These are phyloP conservation scores for Neofusicoccum laricinum DNA, from an alignment of 2,329 filamentous ascomycete species.

Conservation along the genomic window DNA sequence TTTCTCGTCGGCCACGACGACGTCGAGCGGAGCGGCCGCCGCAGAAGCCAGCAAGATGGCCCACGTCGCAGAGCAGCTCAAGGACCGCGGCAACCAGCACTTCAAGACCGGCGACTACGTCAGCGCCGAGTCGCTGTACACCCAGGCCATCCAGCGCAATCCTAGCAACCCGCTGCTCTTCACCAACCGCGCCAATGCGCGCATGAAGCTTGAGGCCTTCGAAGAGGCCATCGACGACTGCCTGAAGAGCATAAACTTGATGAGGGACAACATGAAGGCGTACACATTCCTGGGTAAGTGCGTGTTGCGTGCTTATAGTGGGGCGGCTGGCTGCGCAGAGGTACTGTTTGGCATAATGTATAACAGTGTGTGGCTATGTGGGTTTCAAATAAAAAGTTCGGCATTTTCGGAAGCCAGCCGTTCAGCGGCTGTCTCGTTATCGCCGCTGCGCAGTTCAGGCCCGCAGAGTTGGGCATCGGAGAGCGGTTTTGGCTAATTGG, in stretches of 20 bases:
- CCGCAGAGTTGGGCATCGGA: not conserved
- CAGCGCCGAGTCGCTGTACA: slow-evolving; percentile 67
- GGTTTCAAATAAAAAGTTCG: not conserved
- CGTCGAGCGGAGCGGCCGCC: not conserved
- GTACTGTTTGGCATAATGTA: no score
- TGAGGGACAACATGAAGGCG: slow-evolving; percentile 71
- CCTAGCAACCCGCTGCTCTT: slow-evolving; percentile 75
- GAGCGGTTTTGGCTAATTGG: not conserved
- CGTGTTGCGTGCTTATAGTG: not conserved
- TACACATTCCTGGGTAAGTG: slow-evolving; percentile 65
- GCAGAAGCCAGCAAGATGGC: slow-evolving; percentile 22
- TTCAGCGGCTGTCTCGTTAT: no score
- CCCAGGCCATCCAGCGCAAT: slow-evolving; percentile 76
- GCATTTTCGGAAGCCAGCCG: not conserved
- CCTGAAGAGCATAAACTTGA: slow-evolving; percentile 67
- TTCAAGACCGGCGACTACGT: slow-evolving; percentile 65
- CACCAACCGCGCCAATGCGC: slow-evolving; percentile 83
- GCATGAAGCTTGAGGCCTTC: slow-evolving; percentile 71
- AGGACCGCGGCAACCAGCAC: slow-evolving; percentile 58
- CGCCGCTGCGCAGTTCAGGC: not conserved
- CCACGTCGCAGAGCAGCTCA: slow-evolving; percentile 45
- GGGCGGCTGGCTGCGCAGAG: no score
- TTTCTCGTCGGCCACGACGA: not conserved
- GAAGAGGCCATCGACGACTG: slow-evolving; percentile 76
- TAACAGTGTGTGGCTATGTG: not conserved